A percentile compares a stretch with the other conserved stretches of the same genome.
phyloP scores from a whole-genome alignment of 2,329 filamentous ascomycete species.

The Botrytis tulipae region DNA sequence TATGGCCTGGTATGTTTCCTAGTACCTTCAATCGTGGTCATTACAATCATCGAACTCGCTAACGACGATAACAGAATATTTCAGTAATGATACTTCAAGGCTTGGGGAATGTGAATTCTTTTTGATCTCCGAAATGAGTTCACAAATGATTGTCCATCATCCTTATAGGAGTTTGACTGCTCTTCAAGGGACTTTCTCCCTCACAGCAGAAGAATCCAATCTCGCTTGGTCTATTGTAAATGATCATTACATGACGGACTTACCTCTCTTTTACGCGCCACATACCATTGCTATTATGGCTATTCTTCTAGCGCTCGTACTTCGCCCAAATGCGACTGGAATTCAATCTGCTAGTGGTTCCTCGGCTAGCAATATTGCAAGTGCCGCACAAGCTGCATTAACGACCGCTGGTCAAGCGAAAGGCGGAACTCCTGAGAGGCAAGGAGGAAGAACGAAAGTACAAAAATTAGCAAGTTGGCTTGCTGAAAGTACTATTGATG shows the following conservation, averaged over 20 bases:
- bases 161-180: constrained; percentile 67
- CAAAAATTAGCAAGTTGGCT: constrained; percentile 65
- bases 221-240: constrained; percentile 71
- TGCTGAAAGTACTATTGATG: constrained; percentile 67
- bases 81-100: constrained; percentile 63
- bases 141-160: constrained; percentile 72
- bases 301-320: constrained; percentile 65
- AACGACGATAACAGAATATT: constrained; percentile 49
- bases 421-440: constrained; percentile 27
- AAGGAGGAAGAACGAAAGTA: constrained; percentile 34
- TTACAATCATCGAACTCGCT: constrained; percentile 4
- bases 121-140: constrained; percentile 70
- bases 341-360: constrained; percentile 44
- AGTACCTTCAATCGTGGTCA: background rate
- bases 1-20: constrained; percentile 66
- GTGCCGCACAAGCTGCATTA: constrained; percentile 37
- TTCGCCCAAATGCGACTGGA: constrained; percentile 55
- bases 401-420: constrained; percentile 34
- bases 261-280: constrained; percentile 65
- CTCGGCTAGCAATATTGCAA: constrained; percentile 38
- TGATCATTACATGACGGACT: constrained; percentile 70
- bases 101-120: constrained; percentile 75
- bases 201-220: constrained; percentile 62
- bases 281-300: constrained; percentile 69
- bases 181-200: constrained; percentile 56